Evolutionary conservation across 2,329 filamentous ascomycete genomes (phyloP), one percentile per base, ranked within the genome.

Genomic region (Penicillium sp.): DNA sequence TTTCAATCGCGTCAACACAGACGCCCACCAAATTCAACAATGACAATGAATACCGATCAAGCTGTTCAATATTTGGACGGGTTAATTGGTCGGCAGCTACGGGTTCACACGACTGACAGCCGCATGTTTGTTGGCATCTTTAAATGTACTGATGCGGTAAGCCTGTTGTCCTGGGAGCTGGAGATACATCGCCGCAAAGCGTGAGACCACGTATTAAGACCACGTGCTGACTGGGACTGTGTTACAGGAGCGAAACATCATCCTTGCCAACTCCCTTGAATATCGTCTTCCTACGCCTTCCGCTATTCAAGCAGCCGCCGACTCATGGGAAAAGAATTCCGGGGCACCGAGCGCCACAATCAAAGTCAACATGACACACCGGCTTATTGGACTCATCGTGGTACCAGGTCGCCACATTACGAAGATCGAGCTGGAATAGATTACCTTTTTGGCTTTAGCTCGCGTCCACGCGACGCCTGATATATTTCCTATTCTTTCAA

Each of bases 101-200:
- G 92, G 56, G 79, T 98, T 54, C 85, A 90, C 66, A 90, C 89
- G 14, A 90, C 87, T 4, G 93, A 98, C 72, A 86, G 85, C 16
- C 90, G 95, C 58, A 87, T 96, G 73, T 99, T 98, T 74, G 86
- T 92, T 54, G 95, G 95, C 21, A 83, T 87, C 62, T 90, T 99
- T 78, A 97, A 96, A 76, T 99, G 95, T 79, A 97, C 93, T 29
- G 95, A 99, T 79, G 87, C 89, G 58, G 92, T 96, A 78, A 50
- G 84, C 81, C 49, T 42, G 37, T 52, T 29, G 10, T 43, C 42
- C 43, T 44, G n/a, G 27, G n/a, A 43, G 31, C 21, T 33, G 37
- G 19, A 52, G 19, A 33, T 43, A 16, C 49, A 19, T 19, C 27
- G 21, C 14, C 7, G 39, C 26, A 11, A 24, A 33, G 39, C 26